Percentiles rank a stretch among this genome's conserved stretches.
These are phyloP conservation scores for Claviceps sp. DNA, from an alignment of 2,329 filamentous ascomycete species.

Conservation along the genomic window DNA sequence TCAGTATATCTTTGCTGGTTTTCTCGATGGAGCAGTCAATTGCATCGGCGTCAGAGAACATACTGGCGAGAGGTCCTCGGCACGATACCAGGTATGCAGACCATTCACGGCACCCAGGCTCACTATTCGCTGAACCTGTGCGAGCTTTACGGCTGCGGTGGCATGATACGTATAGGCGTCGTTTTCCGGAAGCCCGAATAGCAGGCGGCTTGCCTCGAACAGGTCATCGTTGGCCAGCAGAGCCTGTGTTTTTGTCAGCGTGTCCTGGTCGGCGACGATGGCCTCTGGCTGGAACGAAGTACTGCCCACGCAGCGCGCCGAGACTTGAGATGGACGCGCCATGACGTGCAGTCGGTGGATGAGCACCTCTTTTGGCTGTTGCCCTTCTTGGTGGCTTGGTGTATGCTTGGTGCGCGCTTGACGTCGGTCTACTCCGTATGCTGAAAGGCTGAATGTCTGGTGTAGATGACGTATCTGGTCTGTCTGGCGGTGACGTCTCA, in stretches of 20 bases:
- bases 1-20: neutral
- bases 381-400: neutral
- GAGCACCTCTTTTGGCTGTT: too few species aligned
- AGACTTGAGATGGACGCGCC: conserved; percentile 16
- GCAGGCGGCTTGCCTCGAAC: conserved; percentile 27
- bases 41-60: conserved; percentile 4
- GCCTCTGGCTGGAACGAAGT: conserved; percentile 29
- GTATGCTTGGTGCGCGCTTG: neutral
- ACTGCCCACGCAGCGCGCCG: conserved; percentile 30
- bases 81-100: conserved; percentile 36
- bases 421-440: too few species aligned
- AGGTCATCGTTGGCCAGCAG: conserved; percentile 31
- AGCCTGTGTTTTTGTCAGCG: conserved; percentile 23
- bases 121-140: conserved; percentile 34
- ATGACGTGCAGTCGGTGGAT: conserved; percentile 8
- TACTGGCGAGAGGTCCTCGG: conserved; percentile 21
- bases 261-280: conserved; percentile 24
- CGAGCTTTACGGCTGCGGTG: conserved; percentile 33
- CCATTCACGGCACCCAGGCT: conserved; percentile 29
- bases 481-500: too few species aligned
- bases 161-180: conserved; percentile 40
- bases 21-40: too few species aligned
- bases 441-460: too few species aligned
- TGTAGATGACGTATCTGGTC: too few species aligned
- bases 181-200: conserved; percentile 29